Evolutionary conservation across 257 asterid genomes (phyloP).

Genomic region (Forsythia suspensa): DNA sequence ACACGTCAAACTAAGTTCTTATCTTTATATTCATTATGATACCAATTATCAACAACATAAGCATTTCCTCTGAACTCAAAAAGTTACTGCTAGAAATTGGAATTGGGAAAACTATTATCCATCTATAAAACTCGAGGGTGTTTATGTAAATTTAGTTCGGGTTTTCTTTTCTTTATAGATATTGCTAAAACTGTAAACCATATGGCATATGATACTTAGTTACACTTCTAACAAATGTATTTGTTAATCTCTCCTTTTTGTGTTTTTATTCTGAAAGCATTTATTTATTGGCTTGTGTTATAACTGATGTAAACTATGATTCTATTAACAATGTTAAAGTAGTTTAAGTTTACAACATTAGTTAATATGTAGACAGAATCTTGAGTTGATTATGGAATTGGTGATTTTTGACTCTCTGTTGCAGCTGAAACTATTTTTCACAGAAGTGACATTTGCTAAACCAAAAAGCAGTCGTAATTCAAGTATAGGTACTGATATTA

Average conservation of each 20-base stretch:
- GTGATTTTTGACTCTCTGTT: conserved; percentile 28
- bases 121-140: background rate
- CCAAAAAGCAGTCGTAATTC: conserved; percentile 99
- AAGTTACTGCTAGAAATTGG: background rate
- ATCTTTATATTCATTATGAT: background rate
- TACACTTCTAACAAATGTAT: background rate
- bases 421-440: conserved; percentile 89
- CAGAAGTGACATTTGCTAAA: conserved; percentile 92
- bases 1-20: background rate
- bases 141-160: background rate
- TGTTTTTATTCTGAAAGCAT: background rate
- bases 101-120: background rate
- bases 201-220: background rate
- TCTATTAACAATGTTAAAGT: background rate
- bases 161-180: conserved; percentile 6
- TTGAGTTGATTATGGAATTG: conserved; percentile 9
- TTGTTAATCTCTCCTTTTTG: background rate
- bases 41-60: background rate
- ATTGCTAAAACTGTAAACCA: background rate
- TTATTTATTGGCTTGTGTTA: background rate
- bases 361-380: background rate
- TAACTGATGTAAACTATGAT: background rate
- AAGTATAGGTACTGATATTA: conserved; percentile 65
- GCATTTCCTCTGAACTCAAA: background rate
- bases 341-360: background rate